These are phyloP conservation scores for Psilocybe subaeruginosa DNA, from an alignment of 768 basidiomycete genomes.

Conservation along the genomic window DNA sequence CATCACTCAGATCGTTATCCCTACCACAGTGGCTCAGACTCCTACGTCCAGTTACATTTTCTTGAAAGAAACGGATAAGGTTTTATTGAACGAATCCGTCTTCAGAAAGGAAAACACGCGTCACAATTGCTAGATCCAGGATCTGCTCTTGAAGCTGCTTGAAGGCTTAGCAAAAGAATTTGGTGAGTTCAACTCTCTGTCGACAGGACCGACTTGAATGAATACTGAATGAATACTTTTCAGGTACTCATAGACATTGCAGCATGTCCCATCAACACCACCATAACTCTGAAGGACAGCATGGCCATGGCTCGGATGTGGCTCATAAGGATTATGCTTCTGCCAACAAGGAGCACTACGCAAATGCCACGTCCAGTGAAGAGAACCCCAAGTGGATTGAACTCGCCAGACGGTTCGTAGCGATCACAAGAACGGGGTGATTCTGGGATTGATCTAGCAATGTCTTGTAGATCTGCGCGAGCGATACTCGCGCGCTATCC, in stretches of 20 bases:
- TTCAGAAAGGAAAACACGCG: too few relatives aligned
- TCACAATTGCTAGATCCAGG: too few relatives aligned
- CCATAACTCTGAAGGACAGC: constrained; percentile 1
- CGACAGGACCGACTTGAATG: too few relatives aligned
- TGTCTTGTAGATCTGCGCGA: constrained; percentile 31
- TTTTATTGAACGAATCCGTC: too few relatives aligned
- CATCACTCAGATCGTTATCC: too few relatives aligned
- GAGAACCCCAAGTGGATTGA: constrained; percentile 24
- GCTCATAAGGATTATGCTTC: constrained; percentile 25
- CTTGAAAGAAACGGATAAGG: too few relatives aligned
- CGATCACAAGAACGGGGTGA: background rate
- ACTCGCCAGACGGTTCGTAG: constrained; percentile 27
- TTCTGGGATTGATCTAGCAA: background rate
- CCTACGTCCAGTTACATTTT: too few relatives aligned
- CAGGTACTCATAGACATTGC: background rate
- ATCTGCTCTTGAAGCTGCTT: too few relatives aligned
- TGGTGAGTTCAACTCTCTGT: background rate
- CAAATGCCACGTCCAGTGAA: constrained; percentile 23
- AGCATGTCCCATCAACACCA: constrained; percentile 5
- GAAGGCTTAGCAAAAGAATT: too few relatives aligned
- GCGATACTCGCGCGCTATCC: constrained; percentile 42
- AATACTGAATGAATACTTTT: background rate
- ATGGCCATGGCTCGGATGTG: constrained; percentile 4
- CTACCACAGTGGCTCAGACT: too few relatives aligned
- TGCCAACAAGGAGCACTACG: constrained; percentile 42